These are phyloP conservation scores for Candida boidinii DNA, from an alignment of 805 yeast genomes.

Conservation along the genomic window DNA sequence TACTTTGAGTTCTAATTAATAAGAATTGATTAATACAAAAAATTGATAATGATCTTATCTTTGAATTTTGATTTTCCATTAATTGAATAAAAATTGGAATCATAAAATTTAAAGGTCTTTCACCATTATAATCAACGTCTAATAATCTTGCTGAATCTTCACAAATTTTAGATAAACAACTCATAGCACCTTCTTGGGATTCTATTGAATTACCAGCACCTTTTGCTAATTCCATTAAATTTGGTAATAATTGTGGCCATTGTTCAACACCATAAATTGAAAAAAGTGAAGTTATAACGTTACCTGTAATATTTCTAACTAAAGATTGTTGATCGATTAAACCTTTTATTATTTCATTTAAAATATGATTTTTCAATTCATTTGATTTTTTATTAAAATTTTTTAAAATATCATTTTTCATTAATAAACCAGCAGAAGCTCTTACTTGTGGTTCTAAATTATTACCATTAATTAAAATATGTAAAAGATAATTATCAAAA, in stretches of 20 bases:
- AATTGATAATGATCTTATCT: slow-evolving; percentile 53
- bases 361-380: slow-evolving; percentile 24
- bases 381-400: slow-evolving; percentile 21
- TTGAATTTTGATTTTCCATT: slow-evolving; percentile 30
- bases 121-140: slow-evolving; percentile 56
- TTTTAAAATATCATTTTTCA: slow-evolving; percentile 66
- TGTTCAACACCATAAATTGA: slow-evolving; percentile 51
- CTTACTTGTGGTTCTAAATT: slow-evolving; percentile 47
- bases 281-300: slow-evolving; percentile 77
- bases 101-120: slow-evolving; percentile 59
- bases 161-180: slow-evolving; percentile 79
- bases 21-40: slow-evolving; percentile 73
- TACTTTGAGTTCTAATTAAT: slow-evolving; percentile 57
- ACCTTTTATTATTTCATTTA: slow-evolving; percentile 32
- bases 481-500: slow-evolving; percentile 71
- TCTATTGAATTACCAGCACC: slow-evolving; percentile 30
- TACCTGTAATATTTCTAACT: slow-evolving; percentile 84
- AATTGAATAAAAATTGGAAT: slow-evolving; percentile 57
- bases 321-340: slow-evolving; percentile 45
- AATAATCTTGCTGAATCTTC: slow-evolving; percentile 72
- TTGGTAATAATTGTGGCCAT: slow-evolving; percentile 74
- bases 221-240: slow-evolving; percentile 53
- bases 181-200: slow-evolving; percentile 66
- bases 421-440: slow-evolving; percentile 81
- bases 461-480: slow-evolving; percentile 51